These are phyloP conservation scores for Pugionium dolabratum DNA, from an alignment of 345 rosid species.

Conservation along the genomic window DNA sequence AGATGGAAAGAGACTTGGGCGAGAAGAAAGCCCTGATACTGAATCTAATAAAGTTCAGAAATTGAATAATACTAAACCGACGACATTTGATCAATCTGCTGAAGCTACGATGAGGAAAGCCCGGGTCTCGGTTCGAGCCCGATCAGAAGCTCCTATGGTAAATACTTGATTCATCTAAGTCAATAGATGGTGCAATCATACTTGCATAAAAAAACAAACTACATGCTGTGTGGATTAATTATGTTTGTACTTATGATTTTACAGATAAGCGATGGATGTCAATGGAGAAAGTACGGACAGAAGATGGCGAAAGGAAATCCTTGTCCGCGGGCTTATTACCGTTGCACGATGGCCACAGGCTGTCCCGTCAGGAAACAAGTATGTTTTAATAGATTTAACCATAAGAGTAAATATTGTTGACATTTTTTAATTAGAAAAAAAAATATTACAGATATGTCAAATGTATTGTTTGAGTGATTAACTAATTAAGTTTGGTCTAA, in stretches of 20 bases:
- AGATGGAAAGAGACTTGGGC: slow-evolving; percentile 49
- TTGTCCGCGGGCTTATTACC: slow-evolving; percentile 69
- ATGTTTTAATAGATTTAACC: not conserved
- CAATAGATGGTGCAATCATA: not conserved
- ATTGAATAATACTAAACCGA: slow-evolving; percentile 44
- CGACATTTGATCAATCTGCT: slow-evolving; percentile 54
- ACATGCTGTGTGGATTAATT: not conserved
- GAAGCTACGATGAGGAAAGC: slow-evolving; percentile 96
- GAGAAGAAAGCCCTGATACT: slow-evolving; percentile 73
- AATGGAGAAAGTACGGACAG: slow-evolving; percentile 76
- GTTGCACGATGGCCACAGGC: slow-evolving; percentile 72
- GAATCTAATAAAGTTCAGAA: slow-evolving; percentile 57
- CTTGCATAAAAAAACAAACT: not conserved
- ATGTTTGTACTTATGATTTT: not conserved
- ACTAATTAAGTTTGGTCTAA: not conserved
- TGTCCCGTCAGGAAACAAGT: slow-evolving; percentile 80
- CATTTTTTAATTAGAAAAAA: too few species aligned
- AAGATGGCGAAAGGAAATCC: slow-evolving; percentile 79
- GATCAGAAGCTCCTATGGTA: slow-evolving; percentile 99
- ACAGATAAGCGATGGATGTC: slow-evolving; percentile 49
- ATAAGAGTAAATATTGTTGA: too few species aligned
- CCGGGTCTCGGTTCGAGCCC: slow-evolving; percentile 96
- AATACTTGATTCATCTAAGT: not conserved
- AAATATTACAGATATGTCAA: not conserved
- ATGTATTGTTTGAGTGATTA: not conserved